Percentiles rank a stretch among this genome's conserved stretches.
Conservation (phyloP, 2,329 filamentous ascomycete species). For the Macroventuria anomochaeta region DNA sequence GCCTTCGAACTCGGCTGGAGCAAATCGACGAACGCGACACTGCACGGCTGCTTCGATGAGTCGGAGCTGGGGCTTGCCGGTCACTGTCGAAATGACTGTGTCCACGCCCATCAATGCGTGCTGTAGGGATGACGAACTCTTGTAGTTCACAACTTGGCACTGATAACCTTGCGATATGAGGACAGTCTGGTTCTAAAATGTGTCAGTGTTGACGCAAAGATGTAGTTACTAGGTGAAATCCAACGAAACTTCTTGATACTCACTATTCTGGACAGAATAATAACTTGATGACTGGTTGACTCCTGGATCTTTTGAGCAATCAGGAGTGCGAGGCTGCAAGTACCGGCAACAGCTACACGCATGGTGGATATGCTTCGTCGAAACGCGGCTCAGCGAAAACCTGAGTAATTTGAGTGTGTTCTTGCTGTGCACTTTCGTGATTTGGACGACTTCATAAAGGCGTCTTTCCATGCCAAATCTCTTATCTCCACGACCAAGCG, state of each 20-base stretch:
- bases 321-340: constrained; percentile 64
- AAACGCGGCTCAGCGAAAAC: not conserved
- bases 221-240: not conserved
- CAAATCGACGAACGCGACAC: constrained; percentile 70
- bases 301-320: constrained; percentile 66
- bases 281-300: constrained; percentile 69
- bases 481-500: constrained; percentile 1
- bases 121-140: constrained; percentile 62
- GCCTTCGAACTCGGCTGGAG: constrained; percentile 79
- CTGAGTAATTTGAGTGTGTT: not conserved
- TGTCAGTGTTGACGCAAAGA: constrained; percentile 17
- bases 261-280: constrained; percentile 73
- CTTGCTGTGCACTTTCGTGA: not conserved
- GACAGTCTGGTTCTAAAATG: constrained; percentile 59
- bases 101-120: constrained; percentile 75
- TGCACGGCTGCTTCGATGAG: constrained; percentile 74
- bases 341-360: constrained; percentile 68
- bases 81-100: constrained; percentile 76
- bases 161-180: constrained; percentile 66
- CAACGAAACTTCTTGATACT: constrained; percentile 31
- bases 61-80: constrained; percentile 69
- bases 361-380: constrained; percentile 54
- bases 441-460: not conserved
- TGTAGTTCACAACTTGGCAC: constrained; percentile 73
- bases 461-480: not conserved